These are phyloP conservation scores for Naumovozyma castellii DNA, from an alignment of 805 yeast genomes.

Conservation along the genomic window DNA sequence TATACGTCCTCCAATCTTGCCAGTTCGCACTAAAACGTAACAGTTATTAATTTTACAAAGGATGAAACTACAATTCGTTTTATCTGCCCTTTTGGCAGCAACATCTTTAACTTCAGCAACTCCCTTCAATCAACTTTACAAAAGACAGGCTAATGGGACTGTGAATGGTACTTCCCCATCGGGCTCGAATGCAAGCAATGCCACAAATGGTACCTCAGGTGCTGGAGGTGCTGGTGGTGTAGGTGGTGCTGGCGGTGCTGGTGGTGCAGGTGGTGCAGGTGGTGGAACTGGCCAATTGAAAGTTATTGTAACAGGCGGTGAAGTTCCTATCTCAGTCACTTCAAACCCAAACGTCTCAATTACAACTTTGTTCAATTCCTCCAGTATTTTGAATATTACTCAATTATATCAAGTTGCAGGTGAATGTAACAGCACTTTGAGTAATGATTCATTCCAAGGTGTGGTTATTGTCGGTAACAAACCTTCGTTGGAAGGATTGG, in stretches of 20 bases:
- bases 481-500: constrained; percentile 20
- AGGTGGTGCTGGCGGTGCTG: background rate
- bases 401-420: constrained; percentile 15
- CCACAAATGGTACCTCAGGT: constrained; percentile 6
- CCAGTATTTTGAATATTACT: constrained; percentile 18
- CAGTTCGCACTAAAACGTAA: too few species aligned
- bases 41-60: background rate
- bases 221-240: constrained; percentile 1
- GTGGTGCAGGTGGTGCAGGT: constrained; percentile 1
- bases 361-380: constrained; percentile 12
- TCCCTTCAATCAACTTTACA: background rate
- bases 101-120: background rate
- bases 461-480: constrained; percentile 21
- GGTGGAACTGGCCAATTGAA: constrained; percentile 3
- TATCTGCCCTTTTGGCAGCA: constrained; percentile 1
- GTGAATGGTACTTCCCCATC: background rate
- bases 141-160: constrained; percentile 1
- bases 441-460: constrained; percentile 8
- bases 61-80: constrained; percentile 6
- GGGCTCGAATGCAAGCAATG: constrained; percentile 6
- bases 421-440: constrained; percentile 10
- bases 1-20: too few species aligned
- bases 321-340: constrained; percentile 9
- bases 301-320: constrained; percentile 19
- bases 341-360: constrained; percentile 6